Conservation (phyloP, 106 monocot genomes). For the Hemerocallis citrina region DNA sequence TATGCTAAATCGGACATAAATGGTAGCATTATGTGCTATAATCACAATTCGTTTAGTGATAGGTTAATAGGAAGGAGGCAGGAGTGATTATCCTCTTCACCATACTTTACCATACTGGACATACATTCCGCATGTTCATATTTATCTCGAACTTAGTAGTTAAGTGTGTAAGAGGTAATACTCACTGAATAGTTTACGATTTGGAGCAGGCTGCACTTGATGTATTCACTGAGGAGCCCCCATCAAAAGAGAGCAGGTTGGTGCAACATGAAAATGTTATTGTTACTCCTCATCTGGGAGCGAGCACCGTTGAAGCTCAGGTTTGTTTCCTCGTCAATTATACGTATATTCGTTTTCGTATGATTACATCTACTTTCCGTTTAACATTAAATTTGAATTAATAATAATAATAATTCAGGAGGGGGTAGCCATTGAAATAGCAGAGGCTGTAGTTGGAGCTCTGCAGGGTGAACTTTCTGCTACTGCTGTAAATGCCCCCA, state of each 20-base stretch:
- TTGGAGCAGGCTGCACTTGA: constrained; percentile 76
- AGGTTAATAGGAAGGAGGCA: not conserved
- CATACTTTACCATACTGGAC: not conserved
- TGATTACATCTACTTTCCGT: not conserved
- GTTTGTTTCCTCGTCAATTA: constrained; percentile 22
- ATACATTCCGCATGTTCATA: not conserved
- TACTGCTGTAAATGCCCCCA: constrained; percentile 87
- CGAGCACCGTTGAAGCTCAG: constrained; percentile 82
- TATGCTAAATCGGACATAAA: too few relatives aligned
- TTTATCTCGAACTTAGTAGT: not conserved
- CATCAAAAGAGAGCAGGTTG: constrained; percentile 51
- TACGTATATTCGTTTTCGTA: too few relatives aligned
- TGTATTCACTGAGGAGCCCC: constrained; percentile 80
- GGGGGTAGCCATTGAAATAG: constrained; percentile 90
- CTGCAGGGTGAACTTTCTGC: constrained; percentile 76
- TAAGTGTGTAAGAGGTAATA: not conserved
- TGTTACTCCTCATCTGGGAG: constrained; percentile 81
- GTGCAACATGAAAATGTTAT: constrained; percentile 82
- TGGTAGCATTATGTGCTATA: not conserved
- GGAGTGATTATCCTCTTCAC: not conserved
- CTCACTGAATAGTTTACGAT: not conserved
- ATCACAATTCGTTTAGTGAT: not conserved
- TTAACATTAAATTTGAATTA: too few relatives aligned
- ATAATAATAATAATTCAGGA: constrained; percentile 45
- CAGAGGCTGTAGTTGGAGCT: constrained; percentile 87